Evolutionary conservation across 305 asterid genomes (phyloP), one percentile per base, ranked within the genome.

Genomic region (Ajuga reptans): DNA sequence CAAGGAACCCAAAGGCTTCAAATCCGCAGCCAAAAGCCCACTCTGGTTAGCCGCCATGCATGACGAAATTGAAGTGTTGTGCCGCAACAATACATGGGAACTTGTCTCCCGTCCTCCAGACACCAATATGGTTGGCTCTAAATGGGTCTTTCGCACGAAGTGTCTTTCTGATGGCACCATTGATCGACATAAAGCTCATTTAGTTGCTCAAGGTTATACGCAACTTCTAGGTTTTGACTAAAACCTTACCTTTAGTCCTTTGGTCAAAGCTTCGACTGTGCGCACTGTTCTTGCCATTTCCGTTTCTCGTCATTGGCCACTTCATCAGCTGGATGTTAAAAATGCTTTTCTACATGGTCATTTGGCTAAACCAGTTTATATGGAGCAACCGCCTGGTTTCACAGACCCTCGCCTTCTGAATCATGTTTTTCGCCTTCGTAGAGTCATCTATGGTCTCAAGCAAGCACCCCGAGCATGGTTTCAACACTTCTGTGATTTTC

Each of bases 181-280:
- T 54, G 65, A 56, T 10, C 64, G 56, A 0, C 41, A 41, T 7
- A 42, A 54, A 10, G 57, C 57, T n/a, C 66, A 34, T 0, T 3
- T 68, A 1, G 65, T 68, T 15, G 65, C 66, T 0, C 66, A 68
- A 16, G 66, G 66, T 1, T 68, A 41, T 8, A 17, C 66, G 5
- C 73, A 68, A 42, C 5, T 68, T 15, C 73, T 57, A n/a, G 73
- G 73, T 3, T 21, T 42, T 21, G 66, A 54, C 9, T 68, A 8
- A n/a, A 0, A 10, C 12, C 41, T 18, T 8, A 68, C 73, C 1
- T 68, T 56, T 43, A 68, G 65, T 34, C 73, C 56, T 0, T 8
- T 56, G 14, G 56, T 68, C 0, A 68, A 68, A 9, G 73, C 47
- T 42, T 53, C 73, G 9, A 68, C 65, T 1, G 47, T 68, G 3